phyloP scores from a whole-genome alignment of 179 eudicot genomes.

The Amaranthus tricolor region DNA sequence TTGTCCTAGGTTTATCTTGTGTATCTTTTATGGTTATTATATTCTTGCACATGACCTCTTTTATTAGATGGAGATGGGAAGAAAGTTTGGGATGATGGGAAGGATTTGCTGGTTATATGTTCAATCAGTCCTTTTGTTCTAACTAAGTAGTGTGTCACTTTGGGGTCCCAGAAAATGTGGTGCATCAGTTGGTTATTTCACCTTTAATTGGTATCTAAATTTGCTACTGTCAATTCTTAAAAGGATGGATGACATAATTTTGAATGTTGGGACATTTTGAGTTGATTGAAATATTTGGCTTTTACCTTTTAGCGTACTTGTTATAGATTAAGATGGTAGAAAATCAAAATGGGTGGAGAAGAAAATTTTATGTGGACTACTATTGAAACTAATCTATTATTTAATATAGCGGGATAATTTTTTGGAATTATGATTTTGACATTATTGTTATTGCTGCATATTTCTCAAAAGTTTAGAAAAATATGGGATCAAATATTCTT shows the following conservation, averaged over 20 bases:
- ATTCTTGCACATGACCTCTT: slow-evolving; percentile 11
- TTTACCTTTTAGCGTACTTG: too few species aligned
- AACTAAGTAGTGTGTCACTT: slow-evolving; percentile 11
- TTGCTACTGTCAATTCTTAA: background rate
- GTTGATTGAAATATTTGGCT: too few species aligned
- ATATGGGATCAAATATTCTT: too few species aligned
- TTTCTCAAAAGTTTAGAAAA: too few species aligned
- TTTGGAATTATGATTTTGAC: too few species aligned
- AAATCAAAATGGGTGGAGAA: too few species aligned
- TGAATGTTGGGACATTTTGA: background rate
- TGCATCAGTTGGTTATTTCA: background rate
- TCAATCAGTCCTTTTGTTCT: background rate
- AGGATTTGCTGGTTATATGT: background rate
- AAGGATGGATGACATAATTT: slow-evolving; percentile 1
- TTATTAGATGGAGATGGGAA: background rate
- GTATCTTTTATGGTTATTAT: background rate
- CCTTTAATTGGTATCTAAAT: background rate
- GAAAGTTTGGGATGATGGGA: background rate
- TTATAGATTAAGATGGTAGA: too few species aligned
- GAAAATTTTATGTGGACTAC: too few species aligned
- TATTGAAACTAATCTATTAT: too few species aligned
- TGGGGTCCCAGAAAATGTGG: slow-evolving; percentile 13
- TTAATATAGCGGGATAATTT: too few species aligned
- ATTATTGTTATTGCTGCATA: too few species aligned
- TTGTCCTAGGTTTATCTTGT: background rate